Base-by-base conservation (phyloP, 108 stramenopile species). In the Hondaea fermentalgiana region DNA sequence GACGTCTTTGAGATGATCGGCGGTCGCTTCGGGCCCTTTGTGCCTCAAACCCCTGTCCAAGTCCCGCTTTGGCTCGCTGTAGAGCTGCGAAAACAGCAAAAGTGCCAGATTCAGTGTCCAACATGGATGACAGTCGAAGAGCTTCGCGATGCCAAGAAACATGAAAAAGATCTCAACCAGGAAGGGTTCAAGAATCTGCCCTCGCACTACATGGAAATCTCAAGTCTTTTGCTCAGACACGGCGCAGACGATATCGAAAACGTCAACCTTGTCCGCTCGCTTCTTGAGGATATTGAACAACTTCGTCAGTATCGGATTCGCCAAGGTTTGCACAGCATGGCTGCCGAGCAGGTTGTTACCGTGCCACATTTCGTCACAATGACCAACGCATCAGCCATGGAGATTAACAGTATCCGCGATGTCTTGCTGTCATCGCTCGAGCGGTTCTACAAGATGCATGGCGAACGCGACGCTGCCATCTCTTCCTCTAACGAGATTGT, bases 41-140 rank as follows among this genome's bases (percentile, higher is more conserved):
- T 64, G 23, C 76, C 89, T 5, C 44, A 58, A 25, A 88, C 72
- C 49, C 55, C 89, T 5, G 58, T 58, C n/a, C 57, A 76, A 19
- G 89, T 90, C 42, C 89, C 89, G n/a, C 64, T 90, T 12, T 90
- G 89, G 89, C 87, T 90, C 45, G 89, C 89, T 3, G 51, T 90
- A 0, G 60, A 60, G 51, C 89, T 90, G 14, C 43, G 64, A 6
- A 87, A 90, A 25, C 59, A 87, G 58, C 45, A 87, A 17, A 87
- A 87, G 17, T 90, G 89, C 51, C 88, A 72, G 21, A 42, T 89
- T 8, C 76, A 83, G 51, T 83, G 76, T 45, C 76, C 76, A 2
- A 0, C 45, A 8, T 83, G 76, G 76, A 83, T 83, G 76, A 47
- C 49, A 55, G 51, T 23, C 6, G 76, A 83, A 12, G 49, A 28